Evolutionary conservation across 2,329 filamentous ascomycete species (phyloP).

Genomic region (Ascochyta rabiei): DNA sequence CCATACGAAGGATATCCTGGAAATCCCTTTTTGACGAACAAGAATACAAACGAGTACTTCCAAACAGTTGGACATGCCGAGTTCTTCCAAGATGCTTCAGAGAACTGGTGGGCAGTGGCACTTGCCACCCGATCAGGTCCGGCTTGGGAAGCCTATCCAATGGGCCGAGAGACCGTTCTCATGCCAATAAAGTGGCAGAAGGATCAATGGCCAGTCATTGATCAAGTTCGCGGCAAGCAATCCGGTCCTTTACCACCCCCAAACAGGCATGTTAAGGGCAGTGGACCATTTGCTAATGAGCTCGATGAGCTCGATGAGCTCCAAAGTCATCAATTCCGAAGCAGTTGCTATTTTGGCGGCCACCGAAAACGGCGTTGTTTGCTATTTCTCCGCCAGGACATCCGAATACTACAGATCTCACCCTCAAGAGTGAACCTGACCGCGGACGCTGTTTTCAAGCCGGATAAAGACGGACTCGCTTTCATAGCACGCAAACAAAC

Average conservation of each 20-base stretch:
- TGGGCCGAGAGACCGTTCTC: slow-evolving; percentile 38
- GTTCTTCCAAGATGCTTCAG: slow-evolving; percentile 32
- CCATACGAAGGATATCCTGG: slow-evolving; percentile 40
- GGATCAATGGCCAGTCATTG: slow-evolving; percentile 54
- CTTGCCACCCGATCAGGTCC: slow-evolving; percentile 32
- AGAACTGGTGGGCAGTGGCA: slow-evolving; percentile 34
- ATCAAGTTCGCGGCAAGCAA: slow-evolving; percentile 52
- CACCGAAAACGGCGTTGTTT: slow-evolving; percentile 49
- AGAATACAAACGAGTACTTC: slow-evolving; percentile 45
- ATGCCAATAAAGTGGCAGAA: slow-evolving; percentile 33
- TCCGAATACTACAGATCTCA: slow-evolving; percentile 48
- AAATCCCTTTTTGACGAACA: slow-evolving; percentile 49
- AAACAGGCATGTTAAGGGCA: slow-evolving; percentile 45
- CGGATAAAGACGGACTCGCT: slow-evolving; percentile 53
- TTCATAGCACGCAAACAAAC: slow-evolving; percentile 61
- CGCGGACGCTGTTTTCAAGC: slow-evolving; percentile 54
- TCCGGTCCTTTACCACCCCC: slow-evolving; percentile 49
- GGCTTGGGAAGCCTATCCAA: slow-evolving; percentile 23
- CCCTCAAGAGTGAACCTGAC: slow-evolving; percentile 57
- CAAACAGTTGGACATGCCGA: slow-evolving; percentile 40
- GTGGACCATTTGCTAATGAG: slow-evolving; percentile 48
- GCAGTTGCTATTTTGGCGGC: slow-evolving; percentile 63
- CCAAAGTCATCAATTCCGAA: slow-evolving; percentile 53
- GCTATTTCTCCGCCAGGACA: slow-evolving; percentile 15
- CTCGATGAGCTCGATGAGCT: slow-evolving; percentile 56